Percentiles rank a stretch among this genome's conserved stretches.
Conservation (phyloP, 805 yeast species). For the Dipodascus geniculatus region DNA sequence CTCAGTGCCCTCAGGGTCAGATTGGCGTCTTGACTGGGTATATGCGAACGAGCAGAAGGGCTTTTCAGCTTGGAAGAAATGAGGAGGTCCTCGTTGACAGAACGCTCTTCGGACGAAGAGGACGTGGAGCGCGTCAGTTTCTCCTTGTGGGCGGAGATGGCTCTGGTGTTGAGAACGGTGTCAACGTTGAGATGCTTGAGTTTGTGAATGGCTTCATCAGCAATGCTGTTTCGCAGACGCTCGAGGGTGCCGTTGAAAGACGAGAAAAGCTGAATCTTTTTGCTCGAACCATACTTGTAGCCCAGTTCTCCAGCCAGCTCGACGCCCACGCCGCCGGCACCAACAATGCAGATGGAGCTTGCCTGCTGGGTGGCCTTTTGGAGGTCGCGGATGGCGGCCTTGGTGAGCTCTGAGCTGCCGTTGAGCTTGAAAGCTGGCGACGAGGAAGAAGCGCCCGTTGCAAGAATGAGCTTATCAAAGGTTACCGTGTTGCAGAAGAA, state of each 20-base stretch:
- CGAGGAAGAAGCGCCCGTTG: constrained; percentile 12
- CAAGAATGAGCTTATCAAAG: constrained; percentile 13
- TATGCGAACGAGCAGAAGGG: not conserved
- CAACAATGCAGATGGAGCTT: constrained; percentile 33
- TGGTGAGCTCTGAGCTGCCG: constrained; percentile 5
- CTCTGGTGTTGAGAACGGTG: constrained; percentile 7
- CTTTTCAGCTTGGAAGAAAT: too few species aligned
- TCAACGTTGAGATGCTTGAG: constrained; percentile 14
- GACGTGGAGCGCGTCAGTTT: not conserved
- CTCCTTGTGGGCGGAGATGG: constrained; percentile 3
- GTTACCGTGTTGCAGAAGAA: not conserved
- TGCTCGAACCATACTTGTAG: constrained; percentile 25
- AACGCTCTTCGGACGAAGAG: not conserved
- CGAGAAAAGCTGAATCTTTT: constrained; percentile 24
- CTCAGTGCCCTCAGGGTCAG: not conserved
- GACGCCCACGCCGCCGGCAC: constrained; percentile 43
- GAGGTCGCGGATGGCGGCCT: constrained; percentile 5
- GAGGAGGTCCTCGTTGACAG: too few species aligned
- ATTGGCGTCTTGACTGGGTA: too few species aligned
- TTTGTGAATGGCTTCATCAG: constrained; percentile 9
- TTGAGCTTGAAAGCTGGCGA: constrained; percentile 9
- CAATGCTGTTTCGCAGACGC: constrained; percentile 6
- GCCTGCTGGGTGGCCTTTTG: constrained; percentile 24
- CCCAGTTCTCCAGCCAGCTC: constrained; percentile 40
- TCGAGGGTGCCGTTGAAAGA: constrained; percentile 12